These are phyloP conservation scores for Tricholoma saponaceum DNA, from an alignment of 768 basidiomycete species.

Conservation along the genomic window DNA sequence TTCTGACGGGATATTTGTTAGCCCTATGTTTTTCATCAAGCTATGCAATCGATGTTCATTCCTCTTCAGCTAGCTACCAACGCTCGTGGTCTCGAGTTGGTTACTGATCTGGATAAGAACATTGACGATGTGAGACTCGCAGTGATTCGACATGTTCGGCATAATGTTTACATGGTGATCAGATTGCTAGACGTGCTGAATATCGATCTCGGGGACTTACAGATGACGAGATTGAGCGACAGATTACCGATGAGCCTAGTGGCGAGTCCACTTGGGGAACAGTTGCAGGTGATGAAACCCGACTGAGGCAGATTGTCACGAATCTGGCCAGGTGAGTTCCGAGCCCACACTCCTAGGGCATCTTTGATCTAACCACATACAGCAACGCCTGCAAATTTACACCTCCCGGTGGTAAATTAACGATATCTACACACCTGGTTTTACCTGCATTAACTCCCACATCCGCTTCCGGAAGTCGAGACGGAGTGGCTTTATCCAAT, in stretches of 20 bases:
- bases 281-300: constrained; percentile 69
- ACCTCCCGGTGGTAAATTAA: constrained; percentile 47
- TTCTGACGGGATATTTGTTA: constrained; percentile 7
- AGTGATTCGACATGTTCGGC: neutral
- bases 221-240: constrained; percentile 24
- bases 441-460: constrained; percentile 15
- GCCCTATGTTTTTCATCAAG: constrained; percentile 61
- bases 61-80: constrained; percentile 53
- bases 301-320: constrained; percentile 62
- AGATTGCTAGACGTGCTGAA: constrained; percentile 45
- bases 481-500: neutral
- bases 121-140: constrained; percentile 42
- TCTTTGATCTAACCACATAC: neutral
- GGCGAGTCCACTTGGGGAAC: constrained; percentile 36
- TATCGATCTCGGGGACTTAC: constrained; percentile 40
- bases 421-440: constrained; percentile 51
- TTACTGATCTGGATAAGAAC: constrained; percentile 48
- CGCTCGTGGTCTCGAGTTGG: constrained; percentile 54
- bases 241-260: constrained; percentile 26
- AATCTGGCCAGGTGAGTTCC: constrained; percentile 54
- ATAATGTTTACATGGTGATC: neutral
- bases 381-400: constrained; percentile 63
- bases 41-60: constrained; percentile 54
- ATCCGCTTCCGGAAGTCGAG: neutral
- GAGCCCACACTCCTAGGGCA: neutral